These are phyloP conservation scores for Falciphora oryzae DNA, from an alignment of 2,329 filamentous ascomycete species.

Conservation along the genomic window DNA sequence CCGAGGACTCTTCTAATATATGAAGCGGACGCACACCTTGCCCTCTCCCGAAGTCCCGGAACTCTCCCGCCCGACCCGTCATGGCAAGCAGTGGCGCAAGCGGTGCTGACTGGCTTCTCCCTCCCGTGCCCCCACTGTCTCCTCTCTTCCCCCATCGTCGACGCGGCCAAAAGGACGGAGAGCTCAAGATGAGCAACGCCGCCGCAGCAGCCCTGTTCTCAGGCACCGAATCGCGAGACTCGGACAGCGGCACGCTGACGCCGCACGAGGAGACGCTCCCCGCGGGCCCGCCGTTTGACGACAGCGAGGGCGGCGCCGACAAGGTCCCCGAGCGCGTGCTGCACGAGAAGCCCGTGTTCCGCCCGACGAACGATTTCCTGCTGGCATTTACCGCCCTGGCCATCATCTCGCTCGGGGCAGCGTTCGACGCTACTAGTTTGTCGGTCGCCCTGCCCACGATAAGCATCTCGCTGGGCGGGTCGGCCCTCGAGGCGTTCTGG, in stretches of 20 bases:
- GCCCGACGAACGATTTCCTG: conserved; percentile 31
- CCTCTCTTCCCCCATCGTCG: too few species aligned
- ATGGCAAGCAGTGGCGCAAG: too few species aligned
- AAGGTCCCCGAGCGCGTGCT: conserved; percentile 4
- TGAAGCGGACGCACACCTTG: too few species aligned
- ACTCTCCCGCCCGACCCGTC: too few species aligned
- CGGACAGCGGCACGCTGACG: conserved; percentile 12
- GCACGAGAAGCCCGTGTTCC: conserved; percentile 22
- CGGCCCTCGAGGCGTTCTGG: conserved; percentile 62
- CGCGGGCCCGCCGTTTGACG: conserved; percentile 4
- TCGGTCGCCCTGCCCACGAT: conserved; percentile 55
- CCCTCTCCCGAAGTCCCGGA: too few species aligned
- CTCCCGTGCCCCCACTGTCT: too few species aligned
- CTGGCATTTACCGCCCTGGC: conserved; percentile 46
- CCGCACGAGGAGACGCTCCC: conserved; percentile 2
- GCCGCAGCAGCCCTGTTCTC: too few species aligned
- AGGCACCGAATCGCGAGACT: neutral
- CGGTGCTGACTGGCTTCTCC: too few species aligned
- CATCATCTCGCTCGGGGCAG: conserved; percentile 54
- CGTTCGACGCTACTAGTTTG: conserved; percentile 60
- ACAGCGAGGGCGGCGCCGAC: conserved; percentile 9
- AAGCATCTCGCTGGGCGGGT: conserved; percentile 43
- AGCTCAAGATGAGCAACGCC: too few species aligned
- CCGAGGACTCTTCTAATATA: too few species aligned
- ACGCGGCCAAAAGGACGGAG: too few species aligned